Percentiles rank a stretch among this genome's conserved stretches.
phyloP scores from a whole-genome alignment of 106 monocot genomes.

The Platanthera guangdongensis region DNA sequence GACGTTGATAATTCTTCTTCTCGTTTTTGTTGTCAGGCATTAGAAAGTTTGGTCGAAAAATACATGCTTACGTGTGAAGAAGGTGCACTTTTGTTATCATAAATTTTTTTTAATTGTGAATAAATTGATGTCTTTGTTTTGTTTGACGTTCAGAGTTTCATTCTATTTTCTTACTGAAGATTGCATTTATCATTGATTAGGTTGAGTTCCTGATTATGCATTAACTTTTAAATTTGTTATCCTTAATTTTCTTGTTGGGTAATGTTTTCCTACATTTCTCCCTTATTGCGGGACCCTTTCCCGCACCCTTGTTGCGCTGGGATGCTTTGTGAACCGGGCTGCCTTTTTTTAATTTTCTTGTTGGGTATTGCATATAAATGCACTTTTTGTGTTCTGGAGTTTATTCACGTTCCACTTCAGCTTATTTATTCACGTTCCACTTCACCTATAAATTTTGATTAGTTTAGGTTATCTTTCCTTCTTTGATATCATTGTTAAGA shows the following conservation, averaged over 20 bases:
- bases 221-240: neutral
- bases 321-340: too few species aligned
- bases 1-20: slow-evolving; percentile 5
- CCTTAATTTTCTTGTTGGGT: neutral
- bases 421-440: neutral
- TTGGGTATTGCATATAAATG: neutral
- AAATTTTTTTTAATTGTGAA: neutral
- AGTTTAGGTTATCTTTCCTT: neutral
- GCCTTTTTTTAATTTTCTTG: too few species aligned
- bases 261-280: neutral
- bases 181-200: neutral
- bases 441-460: neutral
- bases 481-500: neutral
- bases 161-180: neutral
- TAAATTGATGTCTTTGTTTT: neutral
- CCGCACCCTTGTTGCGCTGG: too few species aligned
- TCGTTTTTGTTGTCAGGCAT: slow-evolving; percentile 58
- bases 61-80: slow-evolving; percentile 96
- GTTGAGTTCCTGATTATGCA: neutral
- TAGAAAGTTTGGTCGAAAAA: slow-evolving; percentile 89
- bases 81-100: slow-evolving; percentile 34
- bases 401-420: neutral
- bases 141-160: neutral
- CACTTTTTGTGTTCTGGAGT: neutral
- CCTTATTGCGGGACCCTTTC: too few species aligned